Conservation (phyloP, 2,329 filamentous ascomycete species). For the Albifimbria verrucaria region DNA sequence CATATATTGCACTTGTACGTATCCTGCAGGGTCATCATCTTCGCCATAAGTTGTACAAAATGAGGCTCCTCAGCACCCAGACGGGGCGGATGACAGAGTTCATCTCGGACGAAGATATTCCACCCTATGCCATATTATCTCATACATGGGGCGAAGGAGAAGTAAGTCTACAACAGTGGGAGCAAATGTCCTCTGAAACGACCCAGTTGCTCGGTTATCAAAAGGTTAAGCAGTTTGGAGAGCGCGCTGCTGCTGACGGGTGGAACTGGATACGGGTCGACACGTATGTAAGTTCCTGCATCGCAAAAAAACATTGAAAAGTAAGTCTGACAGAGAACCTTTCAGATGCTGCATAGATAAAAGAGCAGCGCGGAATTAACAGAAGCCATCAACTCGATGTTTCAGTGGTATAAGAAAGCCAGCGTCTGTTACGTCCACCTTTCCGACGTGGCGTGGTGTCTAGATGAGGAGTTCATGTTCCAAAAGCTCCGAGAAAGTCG, state of each 20-base stretch:
- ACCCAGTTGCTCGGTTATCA: neutral
- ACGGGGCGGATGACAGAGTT: neutral
- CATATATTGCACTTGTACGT: neutral
- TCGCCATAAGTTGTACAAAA: neutral
- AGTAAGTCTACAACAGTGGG: neutral
- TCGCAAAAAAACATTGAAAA: neutral
- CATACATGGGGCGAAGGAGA: conserved; percentile 1
- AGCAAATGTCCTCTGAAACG: neutral
- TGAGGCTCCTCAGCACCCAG: neutral
- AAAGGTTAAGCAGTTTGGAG: neutral
- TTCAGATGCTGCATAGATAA: neutral
- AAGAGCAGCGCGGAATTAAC: neutral
- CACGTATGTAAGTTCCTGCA: neutral
- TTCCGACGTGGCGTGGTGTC: neutral
- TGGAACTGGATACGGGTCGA: neutral
- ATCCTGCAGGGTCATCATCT: neutral
- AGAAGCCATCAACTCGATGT: too few relatives aligned
- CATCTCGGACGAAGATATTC: neutral
- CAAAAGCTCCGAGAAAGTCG: neutral
- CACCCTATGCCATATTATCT: conserved; percentile 1
- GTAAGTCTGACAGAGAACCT: neutral
- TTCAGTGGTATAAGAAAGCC: neutral
- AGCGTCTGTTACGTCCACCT: neutral
- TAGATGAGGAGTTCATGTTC: neutral
- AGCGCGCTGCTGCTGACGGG: neutral